These are phyloP conservation scores for Odonthalia washingtoniensis DNA, from an alignment of 31 red algal genomes.

Conservation along the genomic window DNA sequence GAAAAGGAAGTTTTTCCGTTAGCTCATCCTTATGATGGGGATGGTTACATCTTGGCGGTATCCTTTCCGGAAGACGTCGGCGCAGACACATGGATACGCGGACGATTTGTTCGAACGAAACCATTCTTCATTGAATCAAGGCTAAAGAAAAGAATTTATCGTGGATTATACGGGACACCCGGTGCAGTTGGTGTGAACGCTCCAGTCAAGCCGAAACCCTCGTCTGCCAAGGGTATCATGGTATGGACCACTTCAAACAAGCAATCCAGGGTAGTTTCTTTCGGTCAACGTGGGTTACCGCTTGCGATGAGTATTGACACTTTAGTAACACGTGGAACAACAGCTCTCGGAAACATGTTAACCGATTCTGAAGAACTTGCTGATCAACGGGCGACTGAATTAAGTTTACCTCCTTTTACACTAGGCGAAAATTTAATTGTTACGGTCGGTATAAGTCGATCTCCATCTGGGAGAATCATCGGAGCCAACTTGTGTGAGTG, in stretches of 20 bases:
- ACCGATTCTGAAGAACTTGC: slow-evolving; percentile 55
- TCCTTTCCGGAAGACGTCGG: slow-evolving; percentile 44
- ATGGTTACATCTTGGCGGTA: slow-evolving; percentile 68
- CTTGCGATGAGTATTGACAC: slow-evolving; percentile 36
- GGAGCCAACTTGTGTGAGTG: slow-evolving; percentile 45
- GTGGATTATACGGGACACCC: slow-evolving; percentile 68
- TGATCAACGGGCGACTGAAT: slow-evolving; percentile 35
- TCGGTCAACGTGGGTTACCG: slow-evolving; percentile 39
- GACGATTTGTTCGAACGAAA: slow-evolving; percentile 70
- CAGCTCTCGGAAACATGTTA: slow-evolving; percentile 49
- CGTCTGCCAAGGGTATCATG: slow-evolving; percentile 27
- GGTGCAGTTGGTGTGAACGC: slow-evolving; percentile 38
- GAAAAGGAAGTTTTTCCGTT: neutral
- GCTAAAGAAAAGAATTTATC: slow-evolving; percentile 44
- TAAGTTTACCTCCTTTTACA: slow-evolving; percentile 27
- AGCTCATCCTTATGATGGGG: slow-evolving; percentile 64
- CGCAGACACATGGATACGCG: slow-evolving; percentile 58
- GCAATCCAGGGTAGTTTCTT: slow-evolving; percentile 30
- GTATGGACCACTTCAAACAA: slow-evolving; percentile 24
- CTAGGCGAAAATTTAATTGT: slow-evolving; percentile 32
- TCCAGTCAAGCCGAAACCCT: slow-evolving; percentile 47
- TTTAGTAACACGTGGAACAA: slow-evolving; percentile 49
- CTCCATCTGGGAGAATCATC: slow-evolving; percentile 19
- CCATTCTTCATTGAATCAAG: slow-evolving; percentile 47
- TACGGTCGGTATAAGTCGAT: slow-evolving; percentile 36